Evolutionary conservation across 225 moss, liverwort and hornwort genomes (phyloP), one percentile per base, ranked within the genome.

Genomic region (Sphagnum contortum): DNA sequence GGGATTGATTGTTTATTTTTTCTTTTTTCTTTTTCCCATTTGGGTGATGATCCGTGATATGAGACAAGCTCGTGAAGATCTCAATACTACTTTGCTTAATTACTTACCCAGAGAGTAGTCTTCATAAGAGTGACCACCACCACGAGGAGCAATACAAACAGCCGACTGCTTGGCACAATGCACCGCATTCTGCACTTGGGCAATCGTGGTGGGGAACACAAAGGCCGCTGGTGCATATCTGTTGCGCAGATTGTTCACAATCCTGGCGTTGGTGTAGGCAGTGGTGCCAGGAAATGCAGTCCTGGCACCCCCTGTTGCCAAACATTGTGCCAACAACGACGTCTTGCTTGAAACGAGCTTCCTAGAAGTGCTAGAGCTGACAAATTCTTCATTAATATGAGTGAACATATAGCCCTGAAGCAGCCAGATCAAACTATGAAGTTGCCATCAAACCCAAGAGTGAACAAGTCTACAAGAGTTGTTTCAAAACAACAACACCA

Each of bases 101-200:
- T 8, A 60, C 44, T 8, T 59, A 87, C 89, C 89, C 3, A 89
- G 72, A 47, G 88, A 89, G 61, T 86, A 89, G 56, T 83, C 88
- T 72, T 89, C 92, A 5, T 68, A 89, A 3, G 89, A 93, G 68
- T 93, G 92, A 0, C 89, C 93, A 47, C 93, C 93, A 11, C 90
- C 74, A 5, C 90, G 82, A 2, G 92, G 90, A 58, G 87, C 80
- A 50, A 93, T 79, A 13, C 88, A 83, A 29, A 93, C 80, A 0
- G 78, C 76, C 1, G 79, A 50, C 67, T 86, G 76, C 59, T 79
- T 82, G 49, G 92, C 72, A 3, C 92, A 93, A 5, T 62, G 70
- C 5, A 93, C 54, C 0, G 87, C 83, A 55, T 84, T 85, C 61
- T 88, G 88, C 48, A 94, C 90, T n/a, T 94, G 90, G 3, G 90